These are phyloP conservation scores for Trichoderma semiorbis DNA, from an alignment of 2,329 filamentous ascomycete genomes.

Conservation along the genomic window DNA sequence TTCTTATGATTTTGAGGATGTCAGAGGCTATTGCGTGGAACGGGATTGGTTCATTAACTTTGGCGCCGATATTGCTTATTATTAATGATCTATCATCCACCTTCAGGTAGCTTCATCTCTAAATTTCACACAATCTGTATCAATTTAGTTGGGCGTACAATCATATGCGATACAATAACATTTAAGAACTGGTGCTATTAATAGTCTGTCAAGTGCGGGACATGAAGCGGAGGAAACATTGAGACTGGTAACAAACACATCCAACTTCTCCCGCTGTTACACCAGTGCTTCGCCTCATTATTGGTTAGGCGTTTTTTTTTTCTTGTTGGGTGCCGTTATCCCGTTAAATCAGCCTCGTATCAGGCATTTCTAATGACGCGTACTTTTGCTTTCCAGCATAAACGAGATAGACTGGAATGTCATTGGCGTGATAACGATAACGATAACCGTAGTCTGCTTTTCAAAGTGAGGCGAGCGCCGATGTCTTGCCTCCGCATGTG, in stretches of 20 bases:
- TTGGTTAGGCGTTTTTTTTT: neutral
- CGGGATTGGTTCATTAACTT: neutral
- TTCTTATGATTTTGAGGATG: neutral
- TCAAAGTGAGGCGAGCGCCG: neutral
- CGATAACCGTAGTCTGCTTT: neutral
- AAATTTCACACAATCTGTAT: neutral
- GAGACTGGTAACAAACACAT: neutral
- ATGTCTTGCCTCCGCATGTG: neutral
- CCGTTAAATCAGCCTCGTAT: neutral
- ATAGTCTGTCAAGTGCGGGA: neutral
- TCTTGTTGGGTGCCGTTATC: neutral
- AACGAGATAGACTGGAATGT: neutral
- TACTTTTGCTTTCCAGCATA: neutral
- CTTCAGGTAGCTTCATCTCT: neutral
- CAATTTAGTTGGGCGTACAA: neutral
- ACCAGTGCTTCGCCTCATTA: neutral
- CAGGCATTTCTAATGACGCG: neutral
- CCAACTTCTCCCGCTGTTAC: neutral
- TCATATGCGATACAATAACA: neutral
- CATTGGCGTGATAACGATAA: neutral
- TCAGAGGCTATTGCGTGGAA: neutral
- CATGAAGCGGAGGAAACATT: neutral
- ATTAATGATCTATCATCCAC: neutral
- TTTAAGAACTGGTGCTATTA: neutral
- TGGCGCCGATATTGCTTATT: neutral